phyloP scores from a whole-genome alignment of 352 stramenopile genomes.

The Globisporangium okanoganense region DNA sequence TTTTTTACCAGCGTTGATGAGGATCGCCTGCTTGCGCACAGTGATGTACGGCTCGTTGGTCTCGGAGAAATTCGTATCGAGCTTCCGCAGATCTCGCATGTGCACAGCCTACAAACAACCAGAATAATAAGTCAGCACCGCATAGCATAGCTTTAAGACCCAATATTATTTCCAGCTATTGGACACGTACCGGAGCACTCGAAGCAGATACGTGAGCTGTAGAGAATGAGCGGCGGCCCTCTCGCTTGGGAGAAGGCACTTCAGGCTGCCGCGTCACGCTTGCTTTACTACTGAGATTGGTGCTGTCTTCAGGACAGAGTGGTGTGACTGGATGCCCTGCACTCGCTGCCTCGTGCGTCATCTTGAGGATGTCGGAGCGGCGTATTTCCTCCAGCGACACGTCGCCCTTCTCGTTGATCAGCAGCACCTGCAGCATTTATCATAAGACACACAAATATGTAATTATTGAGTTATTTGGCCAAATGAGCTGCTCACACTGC shows the following conservation, averaged over 20 bases:
- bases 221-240: background rate
- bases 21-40: constrained; percentile 40
- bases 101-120: constrained; percentile 38
- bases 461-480: background rate
- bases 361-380: constrained; percentile 19
- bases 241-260: background rate
- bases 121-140: too few species aligned
- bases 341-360: constrained; percentile 14
- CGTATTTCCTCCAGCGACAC: constrained; percentile 13
- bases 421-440: constrained; percentile 12
- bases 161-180: too few species aligned
- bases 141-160: too few species aligned
- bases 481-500: background rate
- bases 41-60: constrained; percentile 44
- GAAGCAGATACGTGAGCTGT: background rate
- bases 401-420: constrained; percentile 13
- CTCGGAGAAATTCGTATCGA: constrained; percentile 62
- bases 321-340: background rate
- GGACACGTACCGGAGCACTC: background rate
- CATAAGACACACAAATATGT: background rate
- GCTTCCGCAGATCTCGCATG: constrained; percentile 58
- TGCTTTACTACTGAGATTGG: background rate
- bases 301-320: background rate
- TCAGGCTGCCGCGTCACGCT: constrained; percentile 1
- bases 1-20: constrained; percentile 25